Evolutionary conservation across 1,284 basidiomycete genomes (phyloP), one percentile per base, ranked within the genome.

Genomic region (Mycosarcoma mackinlayi): DNA sequence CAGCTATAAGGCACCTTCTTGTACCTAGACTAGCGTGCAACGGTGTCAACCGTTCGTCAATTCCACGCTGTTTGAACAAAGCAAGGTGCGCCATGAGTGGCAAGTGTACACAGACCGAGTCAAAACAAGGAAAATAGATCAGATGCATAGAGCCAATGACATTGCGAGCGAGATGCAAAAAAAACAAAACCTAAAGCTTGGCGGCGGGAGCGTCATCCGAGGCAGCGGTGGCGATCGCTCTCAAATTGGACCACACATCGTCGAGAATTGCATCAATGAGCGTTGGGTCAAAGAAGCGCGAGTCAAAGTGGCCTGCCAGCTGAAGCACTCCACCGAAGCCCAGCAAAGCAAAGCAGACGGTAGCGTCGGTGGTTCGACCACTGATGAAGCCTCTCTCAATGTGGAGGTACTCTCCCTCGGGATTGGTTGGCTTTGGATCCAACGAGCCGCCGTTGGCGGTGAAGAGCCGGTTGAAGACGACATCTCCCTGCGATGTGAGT

Each of bases 211-310:
- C 38, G 23, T 48, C 38, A 13, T 33, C 34, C 7, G 37, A 19
- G 21, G 30, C 46, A 23, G 24, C 45, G 30, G 46, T 35, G 10
- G 51, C 59, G 6, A 52, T 48, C 9, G 25, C 23, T 33, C 59
- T 34, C 2, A 61, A 41, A 34, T 61, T 51, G 14, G 28, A 30
- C 34, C 48, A 21, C 2, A 63, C 60, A 19, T 56, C 48, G 25
- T 63, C 60, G 19, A 63, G 44, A 19, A 63, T 63, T 8, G 38
- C 39, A 10, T 56, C 48, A 53, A 63, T 38, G 42, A 63, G 37
- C 34, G 56, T 42, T 3, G 60, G 48, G 39, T 63, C 60, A 25
- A 63, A 63, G 53, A 63, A 63, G 27, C 49, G 53, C 31, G 60
- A 63, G 34, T 63, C 60, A 41, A 63, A 63, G 48, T 56, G 44